phyloP scores from a whole-genome alignment of 192 early-diverging fungal genomes.

The Coemansia sp. region DNA sequence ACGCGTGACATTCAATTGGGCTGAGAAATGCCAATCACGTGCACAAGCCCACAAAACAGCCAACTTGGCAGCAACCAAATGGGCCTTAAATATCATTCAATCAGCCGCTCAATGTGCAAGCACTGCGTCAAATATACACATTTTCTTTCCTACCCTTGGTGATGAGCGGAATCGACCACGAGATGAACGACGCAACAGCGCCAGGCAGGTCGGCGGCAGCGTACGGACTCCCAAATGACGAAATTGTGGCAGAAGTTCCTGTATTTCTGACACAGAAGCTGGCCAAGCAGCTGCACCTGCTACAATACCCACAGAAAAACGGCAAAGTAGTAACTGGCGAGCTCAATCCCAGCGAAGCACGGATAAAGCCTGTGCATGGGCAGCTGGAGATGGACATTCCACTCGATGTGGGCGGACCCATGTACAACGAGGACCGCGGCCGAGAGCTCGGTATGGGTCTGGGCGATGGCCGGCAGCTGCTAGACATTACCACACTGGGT shows the following conservation, averaged over 20 bases:
- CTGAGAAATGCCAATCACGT: neutral
- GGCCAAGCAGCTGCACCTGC: constrained; percentile 68
- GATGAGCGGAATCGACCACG: neutral
- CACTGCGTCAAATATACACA: neutral
- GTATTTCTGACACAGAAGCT: constrained; percentile 76
- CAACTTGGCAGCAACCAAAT: neutral
- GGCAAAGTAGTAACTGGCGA: constrained; percentile 50
- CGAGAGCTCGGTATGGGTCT: constrained; percentile 73
- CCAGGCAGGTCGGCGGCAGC: constrained; percentile 21
- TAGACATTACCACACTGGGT: constrained; percentile 79
- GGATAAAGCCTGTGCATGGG: constrained; percentile 81
- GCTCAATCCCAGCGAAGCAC: constrained; percentile 59
- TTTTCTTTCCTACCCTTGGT: neutral
- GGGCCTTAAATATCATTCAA: neutral
- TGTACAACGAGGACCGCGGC: constrained; percentile 79
- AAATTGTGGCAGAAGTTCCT: constrained; percentile 73
- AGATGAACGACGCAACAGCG: neutral
- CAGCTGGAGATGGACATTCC: constrained; percentile 84
- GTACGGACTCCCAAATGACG: constrained; percentile 60
- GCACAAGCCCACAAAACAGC: neutral
- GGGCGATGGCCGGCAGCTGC: constrained; percentile 67
- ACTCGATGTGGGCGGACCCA: constrained; percentile 65
- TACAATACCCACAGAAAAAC: constrained; percentile 77
- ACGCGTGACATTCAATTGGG: too few species aligned
- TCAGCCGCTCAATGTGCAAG: neutral